These are phyloP conservation scores for Ophioceras dolichostomum DNA, from an alignment of 2,329 filamentous ascomycete genomes.

Conservation along the genomic window DNA sequence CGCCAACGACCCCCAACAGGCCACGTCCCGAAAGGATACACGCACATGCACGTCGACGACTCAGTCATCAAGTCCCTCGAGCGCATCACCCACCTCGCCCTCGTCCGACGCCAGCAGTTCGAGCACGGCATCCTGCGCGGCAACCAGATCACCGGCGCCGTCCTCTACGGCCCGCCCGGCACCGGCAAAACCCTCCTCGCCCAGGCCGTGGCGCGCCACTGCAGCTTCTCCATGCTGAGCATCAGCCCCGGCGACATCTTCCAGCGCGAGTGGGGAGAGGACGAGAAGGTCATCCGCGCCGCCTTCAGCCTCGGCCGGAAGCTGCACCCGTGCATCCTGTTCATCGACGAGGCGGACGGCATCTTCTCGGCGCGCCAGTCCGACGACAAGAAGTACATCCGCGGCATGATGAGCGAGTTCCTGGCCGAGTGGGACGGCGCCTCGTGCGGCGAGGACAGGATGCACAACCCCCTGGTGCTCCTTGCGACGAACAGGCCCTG, in stretches of 20 bases:
- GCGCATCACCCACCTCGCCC: neutral
- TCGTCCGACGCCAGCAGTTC: conserved; percentile 5
- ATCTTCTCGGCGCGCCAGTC: conserved; percentile 4
- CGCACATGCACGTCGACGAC: conserved; percentile 1
- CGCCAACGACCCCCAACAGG: too few relatives aligned
- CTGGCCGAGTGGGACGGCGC: conserved; percentile 15
- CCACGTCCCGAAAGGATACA: neutral
- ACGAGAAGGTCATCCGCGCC: conserved; percentile 15
- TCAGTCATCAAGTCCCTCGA: neutral
- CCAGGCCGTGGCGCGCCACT: conserved; percentile 10
- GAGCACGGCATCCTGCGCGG: conserved; percentile 9
- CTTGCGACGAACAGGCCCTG: conserved; percentile 16
- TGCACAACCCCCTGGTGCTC: conserved; percentile 11
- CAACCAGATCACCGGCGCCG: conserved; percentile 9
- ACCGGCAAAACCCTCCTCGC: conserved; percentile 16
- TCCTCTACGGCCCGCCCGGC: conserved; percentile 17
- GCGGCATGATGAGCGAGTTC: conserved; percentile 13
- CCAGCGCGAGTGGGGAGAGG: conserved; percentile 10
- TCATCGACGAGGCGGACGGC: conserved; percentile 15
- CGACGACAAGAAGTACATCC: neutral
- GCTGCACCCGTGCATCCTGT: conserved; percentile 15
- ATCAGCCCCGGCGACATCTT: conserved; percentile 7
- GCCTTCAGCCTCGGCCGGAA: conserved; percentile 13
- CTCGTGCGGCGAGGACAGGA: neutral
- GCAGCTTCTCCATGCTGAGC: conserved; percentile 11